A percentile compares a stretch with the other conserved stretches of the same genome.
Conservation (phyloP, 1,284 basidiomycete species). For the Ustilago tritici region DNA sequence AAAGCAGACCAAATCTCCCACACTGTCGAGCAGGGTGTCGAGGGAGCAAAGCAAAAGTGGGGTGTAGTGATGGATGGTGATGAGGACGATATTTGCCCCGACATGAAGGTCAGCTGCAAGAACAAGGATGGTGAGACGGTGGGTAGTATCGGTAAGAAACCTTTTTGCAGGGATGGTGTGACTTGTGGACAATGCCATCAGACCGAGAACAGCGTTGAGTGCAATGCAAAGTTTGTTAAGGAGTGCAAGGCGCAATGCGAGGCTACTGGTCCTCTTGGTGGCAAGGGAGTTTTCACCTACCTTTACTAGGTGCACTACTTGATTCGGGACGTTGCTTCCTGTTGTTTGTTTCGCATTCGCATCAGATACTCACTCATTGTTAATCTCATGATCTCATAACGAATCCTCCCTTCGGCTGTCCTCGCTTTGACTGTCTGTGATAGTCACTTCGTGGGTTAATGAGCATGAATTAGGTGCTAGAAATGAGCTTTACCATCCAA, state of each 20-base stretch:
- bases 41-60: background rate
- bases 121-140: slow-evolving; percentile 49
- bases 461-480: slow-evolving; percentile 1
- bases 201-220: slow-evolving; percentile 52
- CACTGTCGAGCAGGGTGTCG: background rate
- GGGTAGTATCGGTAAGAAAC: slow-evolving; percentile 49
- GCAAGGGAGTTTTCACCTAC: slow-evolving; percentile 41
- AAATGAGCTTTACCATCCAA: slow-evolving; percentile 39
- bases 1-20: slow-evolving; percentile 11
- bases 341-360: slow-evolving; percentile 1
- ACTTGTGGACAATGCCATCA: slow-evolving; percentile 48
- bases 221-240: slow-evolving; percentile 43
- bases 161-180: slow-evolving; percentile 47
- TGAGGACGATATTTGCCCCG: slow-evolving; percentile 52
- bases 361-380: background rate
- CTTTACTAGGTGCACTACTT: slow-evolving; percentile 16
- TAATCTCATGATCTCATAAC: background rate
- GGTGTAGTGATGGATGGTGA: slow-evolving; percentile 18
- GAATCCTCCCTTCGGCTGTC: too few species aligned
- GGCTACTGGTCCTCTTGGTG: slow-evolving; percentile 52
- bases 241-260: slow-evolving; percentile 55
- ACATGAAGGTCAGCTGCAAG: slow-evolving; percentile 50
- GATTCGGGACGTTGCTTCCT: background rate
- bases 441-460: background rate
- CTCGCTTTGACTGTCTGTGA: background rate